Base-by-base conservation (phyloP, 1,284 basidiomycete species). In the Tranzscheliella williamsii region DNA sequence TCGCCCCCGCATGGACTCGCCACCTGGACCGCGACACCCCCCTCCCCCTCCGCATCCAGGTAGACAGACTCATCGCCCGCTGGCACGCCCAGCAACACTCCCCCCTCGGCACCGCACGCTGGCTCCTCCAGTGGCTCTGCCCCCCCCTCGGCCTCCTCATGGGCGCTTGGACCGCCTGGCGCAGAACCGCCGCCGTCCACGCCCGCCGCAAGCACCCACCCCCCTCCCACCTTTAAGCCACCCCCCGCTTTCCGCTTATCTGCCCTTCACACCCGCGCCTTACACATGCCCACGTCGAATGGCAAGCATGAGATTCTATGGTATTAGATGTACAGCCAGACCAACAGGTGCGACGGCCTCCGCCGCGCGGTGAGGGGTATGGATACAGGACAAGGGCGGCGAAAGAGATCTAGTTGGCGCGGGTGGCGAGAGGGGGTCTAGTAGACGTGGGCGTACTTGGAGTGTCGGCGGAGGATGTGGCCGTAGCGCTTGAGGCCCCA, bases 81-180 rank as follows among this genome's bases (percentile, higher is more conserved):
- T 75, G 93, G 57, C 79, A 84, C 31, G 79, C 42, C 16, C 34
- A 65, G 29, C 32, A 47, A 15, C 45, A 38, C 22, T 27, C 78
- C 44, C 79, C 83, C 16, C 80, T 81, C 4, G 84, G 87, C 27
- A 86, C 85, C 82, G 72, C 82, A 39, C 90, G 86, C 84, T 83
- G 81, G 81, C 77, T 85, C 33, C 22, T 91, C 5, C 43, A 67
- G 39, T 96, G 92, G 90, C 65, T 95, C 15, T 54, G 89, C 12
- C 93, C 93, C 1, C 91, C 90, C 0, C 72, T 85, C 15, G 90
- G 88, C 1, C 38, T 85, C 11, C 18, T 80, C 9, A 63, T 69
- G 18, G 81, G 78, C 1, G 33, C 66, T 12, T 67, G 75, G 48
- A 70, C 62, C 12, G 53, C 67, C n/a, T 42, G 45, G 33, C 29